These are phyloP conservation scores for Trichoderma breve DNA, from an alignment of 2,329 filamentous ascomycete genomes.

Conservation along the genomic window DNA sequence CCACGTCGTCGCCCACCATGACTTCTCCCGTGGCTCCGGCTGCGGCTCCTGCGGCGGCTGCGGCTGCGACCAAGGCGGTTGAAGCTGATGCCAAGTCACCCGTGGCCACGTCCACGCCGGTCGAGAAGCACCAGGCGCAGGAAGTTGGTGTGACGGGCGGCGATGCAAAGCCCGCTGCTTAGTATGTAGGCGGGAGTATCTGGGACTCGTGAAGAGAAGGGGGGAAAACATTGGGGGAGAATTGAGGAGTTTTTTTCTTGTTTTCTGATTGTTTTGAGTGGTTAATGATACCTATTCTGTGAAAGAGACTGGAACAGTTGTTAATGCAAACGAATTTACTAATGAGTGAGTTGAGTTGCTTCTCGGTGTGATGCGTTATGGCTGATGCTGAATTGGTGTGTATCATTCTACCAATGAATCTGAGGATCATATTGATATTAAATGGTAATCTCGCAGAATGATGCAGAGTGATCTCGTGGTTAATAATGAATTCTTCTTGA, in stretches of 20 bases:
- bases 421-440: background rate
- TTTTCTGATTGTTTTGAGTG: background rate
- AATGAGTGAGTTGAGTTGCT: background rate
- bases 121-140: constrained; percentile 32
- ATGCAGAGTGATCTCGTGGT: background rate
- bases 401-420: background rate
- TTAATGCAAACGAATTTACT: background rate
- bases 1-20: background rate
- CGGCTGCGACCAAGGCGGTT: constrained; percentile 8
- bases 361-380: background rate
- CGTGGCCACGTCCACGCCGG: constrained; percentile 3
- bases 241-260: background rate
- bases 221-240: background rate
- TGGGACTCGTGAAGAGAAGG: background rate
- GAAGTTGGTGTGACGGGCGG: constrained; percentile 46
- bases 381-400: background rate
- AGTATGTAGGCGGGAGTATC: background rate
- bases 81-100: constrained; percentile 20
- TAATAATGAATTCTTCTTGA: too few species aligned
- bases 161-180: background rate
- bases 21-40: constrained; percentile 5
- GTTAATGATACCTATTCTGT: constrained; percentile 12
- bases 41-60: background rate
- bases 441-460: too few species aligned
- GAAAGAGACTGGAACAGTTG: background rate